phyloP scores from a whole-genome alignment of 2,329 filamentous ascomycete species.

The Helotiales sp. region DNA sequence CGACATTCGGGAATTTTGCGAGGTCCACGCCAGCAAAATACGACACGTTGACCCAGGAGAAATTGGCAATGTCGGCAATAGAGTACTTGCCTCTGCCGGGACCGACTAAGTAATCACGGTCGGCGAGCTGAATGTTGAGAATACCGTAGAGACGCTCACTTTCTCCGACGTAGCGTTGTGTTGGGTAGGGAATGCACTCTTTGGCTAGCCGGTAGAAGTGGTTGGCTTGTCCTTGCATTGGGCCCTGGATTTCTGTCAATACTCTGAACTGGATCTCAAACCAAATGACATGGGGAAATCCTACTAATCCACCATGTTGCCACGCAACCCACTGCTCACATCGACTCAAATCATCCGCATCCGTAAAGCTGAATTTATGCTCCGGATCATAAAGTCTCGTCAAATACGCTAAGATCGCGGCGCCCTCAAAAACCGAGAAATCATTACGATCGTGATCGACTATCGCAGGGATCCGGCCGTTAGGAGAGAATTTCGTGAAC shows the following conservation, averaged over 20 bases:
- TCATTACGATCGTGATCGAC: constrained; percentile 67
- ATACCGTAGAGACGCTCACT: constrained; percentile 75
- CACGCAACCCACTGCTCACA: constrained; percentile 68
- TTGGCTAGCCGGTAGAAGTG: constrained; percentile 73
- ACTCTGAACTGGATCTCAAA: no score
- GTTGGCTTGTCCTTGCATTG: constrained; percentile 75
- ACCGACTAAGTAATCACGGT: constrained; percentile 59
- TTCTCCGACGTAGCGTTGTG: constrained; percentile 78
- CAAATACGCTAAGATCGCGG: constrained; percentile 75
- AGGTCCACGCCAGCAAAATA: constrained; percentile 67
- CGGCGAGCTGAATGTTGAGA: constrained; percentile 66
- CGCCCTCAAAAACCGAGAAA: constrained; percentile 74
- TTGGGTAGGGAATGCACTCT: constrained; percentile 71
- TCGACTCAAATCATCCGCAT: constrained; percentile 50
- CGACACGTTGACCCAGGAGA: constrained; percentile 69
- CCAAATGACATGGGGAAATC: no score
- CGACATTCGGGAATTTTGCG: constrained; percentile 66
- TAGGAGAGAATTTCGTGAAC: constrained; percentile 67
- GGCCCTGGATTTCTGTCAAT: constrained; percentile 57
- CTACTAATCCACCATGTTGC: constrained; percentile 50
- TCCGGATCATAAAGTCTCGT: constrained; percentile 74
- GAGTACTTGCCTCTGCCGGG: constrained; percentile 59
- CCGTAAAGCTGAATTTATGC: constrained; percentile 67
- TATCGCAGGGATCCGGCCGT: constrained; percentile 69
- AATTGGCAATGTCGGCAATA: constrained; percentile 74